Evolutionary conservation across 2,329 filamentous ascomycete genomes (phyloP), one percentile per base, ranked within the genome.

Genomic region (Ophiostoma piceae): DNA sequence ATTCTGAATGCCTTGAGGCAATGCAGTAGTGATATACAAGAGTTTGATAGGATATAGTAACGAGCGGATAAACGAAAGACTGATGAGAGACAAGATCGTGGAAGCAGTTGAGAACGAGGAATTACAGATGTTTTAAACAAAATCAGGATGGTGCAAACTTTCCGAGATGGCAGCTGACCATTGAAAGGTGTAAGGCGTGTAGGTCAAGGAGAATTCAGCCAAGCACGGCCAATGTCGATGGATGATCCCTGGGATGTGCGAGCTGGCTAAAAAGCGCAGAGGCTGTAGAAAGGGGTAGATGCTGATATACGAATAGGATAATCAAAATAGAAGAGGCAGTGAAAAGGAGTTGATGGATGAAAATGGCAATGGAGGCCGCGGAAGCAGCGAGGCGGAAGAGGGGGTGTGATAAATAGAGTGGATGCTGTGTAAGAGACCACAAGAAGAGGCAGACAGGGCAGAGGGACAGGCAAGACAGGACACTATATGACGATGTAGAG

Each of bases 361-460:
- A 19, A n/a, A 5, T 2, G 35, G 9, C 2, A 65, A 62, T 12
- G 6, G 19, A 62, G 54, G 1, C 11, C 9, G n/a, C 35, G 67
- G 39, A 66, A 19, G 39, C 29, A 29, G 19, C 29, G 35, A 66
- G 14, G 39, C n/a, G 41, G 19, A 26, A 14, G 51, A 57, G 51
- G 54, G 39, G 32, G 47, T 37, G 35, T 29, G 22, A 66, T n/a
- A 32, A 39, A 67, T 54, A 68, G 26, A 65, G 60, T 64, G 26
- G 29, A 19, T 68, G n/a, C 7, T 51, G 39, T 51, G 39, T 26
- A 35, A 26, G 11, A 62, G 60, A 41, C 9, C 57, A 29, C 43
- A 62, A 62, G 39, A 35, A 37, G 32, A 64, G 6, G 16, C 5
- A n/a, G 16, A 41, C 32, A 65, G 29, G 29, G 29, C 22, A 57